phyloP scores from a whole-genome alignment of 805 yeast species.

The Pichia nanzhaoensis region DNA sequence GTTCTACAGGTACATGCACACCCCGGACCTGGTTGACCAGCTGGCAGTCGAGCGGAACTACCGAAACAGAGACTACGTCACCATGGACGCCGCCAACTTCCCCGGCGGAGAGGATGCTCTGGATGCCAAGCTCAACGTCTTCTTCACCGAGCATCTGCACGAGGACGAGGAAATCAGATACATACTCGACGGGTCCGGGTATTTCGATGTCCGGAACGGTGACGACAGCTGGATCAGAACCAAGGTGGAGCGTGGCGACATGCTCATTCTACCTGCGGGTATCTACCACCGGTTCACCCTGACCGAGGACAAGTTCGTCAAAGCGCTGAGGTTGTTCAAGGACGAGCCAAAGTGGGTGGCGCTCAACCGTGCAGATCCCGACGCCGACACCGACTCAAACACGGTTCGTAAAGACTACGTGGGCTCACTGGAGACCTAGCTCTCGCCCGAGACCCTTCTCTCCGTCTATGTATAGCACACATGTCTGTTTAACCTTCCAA shows the following conservation, averaged over 20 bases:
- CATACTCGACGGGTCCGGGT: conserved; percentile 84
- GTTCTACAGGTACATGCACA: conserved; percentile 46
- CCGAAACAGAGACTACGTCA: conserved; percentile 71
- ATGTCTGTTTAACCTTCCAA: too few relatives aligned
- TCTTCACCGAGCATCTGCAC: conserved; percentile 83
- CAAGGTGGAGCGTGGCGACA: conserved; percentile 55
- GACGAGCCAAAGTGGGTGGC: conserved; percentile 98
- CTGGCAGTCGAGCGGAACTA: conserved; percentile 68
- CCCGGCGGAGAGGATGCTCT: conserved; percentile 55
- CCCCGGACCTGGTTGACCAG: conserved; percentile 50
- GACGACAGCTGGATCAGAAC: conserved; percentile 68
- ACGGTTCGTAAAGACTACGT: conserved; percentile 41
- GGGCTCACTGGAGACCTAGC: conserved; percentile 17
- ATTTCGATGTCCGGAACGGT: conserved; percentile 74
- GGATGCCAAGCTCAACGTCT: conserved; percentile 56
- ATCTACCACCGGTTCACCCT: conserved; percentile 91
- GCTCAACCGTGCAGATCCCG: conserved; percentile 49
- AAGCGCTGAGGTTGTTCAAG: conserved; percentile 77
- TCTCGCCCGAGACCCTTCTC: too few relatives aligned
- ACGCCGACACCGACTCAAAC: conserved; percentile 33
- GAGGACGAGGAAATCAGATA: conserved; percentile 97
- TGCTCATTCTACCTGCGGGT: conserved; percentile 80
- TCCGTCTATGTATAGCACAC: too few relatives aligned
- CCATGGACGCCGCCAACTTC: conserved; percentile 52
- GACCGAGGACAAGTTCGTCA: conserved; percentile 52